phyloP scores from a whole-genome alignment of 2,329 filamentous ascomycete species.

The Aspergillus persii region DNA sequence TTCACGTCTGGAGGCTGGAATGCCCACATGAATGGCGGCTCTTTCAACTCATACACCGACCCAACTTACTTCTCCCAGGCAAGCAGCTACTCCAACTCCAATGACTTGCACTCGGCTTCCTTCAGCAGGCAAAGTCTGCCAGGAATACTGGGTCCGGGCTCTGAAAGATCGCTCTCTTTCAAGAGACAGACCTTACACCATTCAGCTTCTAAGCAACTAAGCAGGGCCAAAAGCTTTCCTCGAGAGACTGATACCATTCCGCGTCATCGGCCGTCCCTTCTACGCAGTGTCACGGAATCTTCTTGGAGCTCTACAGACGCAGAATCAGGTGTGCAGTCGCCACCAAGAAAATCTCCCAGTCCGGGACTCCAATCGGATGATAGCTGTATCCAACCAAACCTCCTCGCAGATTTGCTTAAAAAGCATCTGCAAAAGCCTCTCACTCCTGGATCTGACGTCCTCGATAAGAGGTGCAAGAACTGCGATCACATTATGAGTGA shows the following conservation, averaged over 20 bases:
- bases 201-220: neutral
- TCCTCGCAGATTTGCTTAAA: neutral
- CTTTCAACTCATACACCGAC: neutral
- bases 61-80: neutral
- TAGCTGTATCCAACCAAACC: neutral
- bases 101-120: neutral
- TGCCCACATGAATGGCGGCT: neutral
- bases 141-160: neutral
- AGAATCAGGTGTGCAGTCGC: neutral
- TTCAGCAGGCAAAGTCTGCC: neutral
- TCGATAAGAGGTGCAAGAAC: neutral
- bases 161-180: neutral
- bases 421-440: neutral
- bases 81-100: neutral
- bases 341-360: neutral
- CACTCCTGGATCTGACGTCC: neutral
- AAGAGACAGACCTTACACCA: neutral
- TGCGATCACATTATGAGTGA: constrained; percentile 3
- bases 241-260: neutral
- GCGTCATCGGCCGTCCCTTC: neutral
- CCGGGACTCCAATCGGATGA: neutral
- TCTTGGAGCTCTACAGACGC: neutral
- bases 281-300: neutral
- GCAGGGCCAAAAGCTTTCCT: neutral
- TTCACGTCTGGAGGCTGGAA: neutral